Evolutionary conservation across 805 yeast species (phyloP).

Genomic region (Tetrapisispora iriomotensis): DNA sequence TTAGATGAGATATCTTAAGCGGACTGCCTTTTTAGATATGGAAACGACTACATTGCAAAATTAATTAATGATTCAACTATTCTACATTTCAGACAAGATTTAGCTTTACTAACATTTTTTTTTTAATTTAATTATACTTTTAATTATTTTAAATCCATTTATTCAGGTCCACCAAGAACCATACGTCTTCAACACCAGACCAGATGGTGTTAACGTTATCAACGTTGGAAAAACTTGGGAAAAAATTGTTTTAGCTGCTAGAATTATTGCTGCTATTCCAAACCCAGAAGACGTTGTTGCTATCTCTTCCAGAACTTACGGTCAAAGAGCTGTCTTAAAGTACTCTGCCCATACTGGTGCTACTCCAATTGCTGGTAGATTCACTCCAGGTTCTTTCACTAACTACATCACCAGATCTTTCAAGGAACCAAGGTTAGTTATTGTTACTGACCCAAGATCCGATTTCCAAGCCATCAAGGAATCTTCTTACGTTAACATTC

Average conservation of each 20-base stretch:
- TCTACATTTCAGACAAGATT: too few relatives aligned
- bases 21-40: too few relatives aligned
- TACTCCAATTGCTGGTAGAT: conserved; percentile 99
- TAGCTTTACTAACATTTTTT: conserved; percentile 1
- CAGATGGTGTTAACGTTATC: conserved; percentile 98
- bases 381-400: conserved; percentile 99
- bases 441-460: conserved; percentile 99
- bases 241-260: conserved; percentile 92
- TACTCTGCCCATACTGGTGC: conserved; percentile 99
- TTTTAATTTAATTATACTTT: neutral
- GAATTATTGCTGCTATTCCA: conserved; percentile 99
- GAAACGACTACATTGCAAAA: too few relatives aligned
- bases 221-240: conserved; percentile 99
- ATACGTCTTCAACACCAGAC: conserved; percentile 96
- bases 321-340: conserved; percentile 99
- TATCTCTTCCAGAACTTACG: conserved; percentile 97
- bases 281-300: conserved; percentile 98
- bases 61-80: too few relatives aligned
- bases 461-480: conserved; percentile 99
- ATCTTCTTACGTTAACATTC: conserved; percentile 99
- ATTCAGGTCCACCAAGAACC: conserved; percentile 86
- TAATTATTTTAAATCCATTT: neutral
- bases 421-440: conserved; percentile 99
- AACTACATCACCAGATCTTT: conserved; percentile 99
- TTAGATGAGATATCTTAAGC: too few relatives aligned